phyloP scores from a whole-genome alignment of 2,329 filamentous ascomycete species.

The Bipolaris sorokiniana region DNA sequence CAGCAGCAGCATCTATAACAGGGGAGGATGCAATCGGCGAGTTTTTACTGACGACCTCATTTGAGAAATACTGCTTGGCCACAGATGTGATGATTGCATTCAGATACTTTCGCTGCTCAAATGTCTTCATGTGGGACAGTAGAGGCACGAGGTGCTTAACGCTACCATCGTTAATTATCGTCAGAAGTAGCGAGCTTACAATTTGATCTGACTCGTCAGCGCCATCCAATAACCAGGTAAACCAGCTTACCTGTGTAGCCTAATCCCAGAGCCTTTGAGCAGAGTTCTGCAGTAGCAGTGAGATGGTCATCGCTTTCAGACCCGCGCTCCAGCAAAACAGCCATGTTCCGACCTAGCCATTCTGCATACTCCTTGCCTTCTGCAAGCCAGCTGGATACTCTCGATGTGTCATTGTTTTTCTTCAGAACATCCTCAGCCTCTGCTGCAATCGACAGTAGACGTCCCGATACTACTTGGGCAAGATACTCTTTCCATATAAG shows the following conservation, averaged over 20 bases:
- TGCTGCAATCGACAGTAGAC: conserved; percentile 62
- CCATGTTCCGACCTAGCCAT: conserved; percentile 75
- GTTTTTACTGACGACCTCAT: conserved; percentile 17
- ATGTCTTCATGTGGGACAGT: conserved; percentile 52
- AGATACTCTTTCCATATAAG: conserved; percentile 69
- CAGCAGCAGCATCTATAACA: conserved; percentile 33
- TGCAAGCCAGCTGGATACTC: conserved; percentile 63
- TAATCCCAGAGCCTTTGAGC: conserved; percentile 68
- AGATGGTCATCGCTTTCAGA: conserved; percentile 45
- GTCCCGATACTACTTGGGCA: conserved; percentile 65
- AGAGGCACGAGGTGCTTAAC: conserved; percentile 41
- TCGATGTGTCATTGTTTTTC: conserved; percentile 26
- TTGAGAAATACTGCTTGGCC: conserved; percentile 30
- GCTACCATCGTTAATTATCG: conserved; percentile 21
- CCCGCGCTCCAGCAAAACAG: conserved; percentile 52
- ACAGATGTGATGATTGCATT: conserved; percentile 41
- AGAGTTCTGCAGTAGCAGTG: conserved; percentile 50
- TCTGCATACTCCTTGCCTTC: conserved; percentile 68
- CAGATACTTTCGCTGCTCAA: conserved; percentile 57
- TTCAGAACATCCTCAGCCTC: conserved; percentile 63
- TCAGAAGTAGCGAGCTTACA: conserved; percentile 23
- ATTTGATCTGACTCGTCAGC: conserved; percentile 30
- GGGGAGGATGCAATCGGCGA: conserved; percentile 20
- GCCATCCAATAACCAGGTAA: not conserved
- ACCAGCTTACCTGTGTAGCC: conserved; percentile 67